Evolutionary conservation across 192 early-diverging fungal species (phyloP).

Genomic region (Backusella tuberculispora): DNA sequence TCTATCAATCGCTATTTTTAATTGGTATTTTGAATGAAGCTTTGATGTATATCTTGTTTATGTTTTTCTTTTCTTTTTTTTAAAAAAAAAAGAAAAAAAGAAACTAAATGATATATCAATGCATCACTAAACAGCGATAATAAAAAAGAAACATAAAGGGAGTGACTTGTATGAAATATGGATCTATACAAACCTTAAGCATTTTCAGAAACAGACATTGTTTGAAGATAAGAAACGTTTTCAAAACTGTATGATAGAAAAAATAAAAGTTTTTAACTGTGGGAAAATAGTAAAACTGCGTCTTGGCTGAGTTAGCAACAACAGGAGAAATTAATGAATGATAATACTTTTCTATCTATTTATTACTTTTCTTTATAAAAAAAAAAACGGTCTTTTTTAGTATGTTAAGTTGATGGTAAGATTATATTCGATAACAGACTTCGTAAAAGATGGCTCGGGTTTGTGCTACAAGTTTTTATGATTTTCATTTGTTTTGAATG

Average conservation of each 20-base stretch:
- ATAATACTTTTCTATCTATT: conserved; percentile 10
- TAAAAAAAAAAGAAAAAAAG: no score
- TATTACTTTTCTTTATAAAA: neutral
- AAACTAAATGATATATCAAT: neutral
- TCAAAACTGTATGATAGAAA: neutral
- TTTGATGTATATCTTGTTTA: neutral
- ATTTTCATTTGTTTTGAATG: conserved; percentile 15
- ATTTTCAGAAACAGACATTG: neutral
- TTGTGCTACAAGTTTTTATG: conserved; percentile 5
- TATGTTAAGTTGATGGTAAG: neutral
- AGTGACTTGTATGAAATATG: neutral
- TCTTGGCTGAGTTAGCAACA: neutral
- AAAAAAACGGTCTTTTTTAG: neutral
- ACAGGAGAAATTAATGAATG: neutral
- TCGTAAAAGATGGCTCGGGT: neutral
- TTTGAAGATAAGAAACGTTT: neutral
- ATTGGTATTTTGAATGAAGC: neutral
- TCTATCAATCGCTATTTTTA: neutral
- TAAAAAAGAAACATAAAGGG: neutral
- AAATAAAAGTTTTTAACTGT: neutral
- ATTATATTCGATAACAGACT: neutral
- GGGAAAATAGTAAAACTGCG: neutral
- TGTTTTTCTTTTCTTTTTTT: neutral
- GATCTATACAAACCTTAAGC: neutral
- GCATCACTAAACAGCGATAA: neutral